phyloP scores from a whole-genome alignment of 768 basidiomycete genomes.

The Boletus insuetus region DNA sequence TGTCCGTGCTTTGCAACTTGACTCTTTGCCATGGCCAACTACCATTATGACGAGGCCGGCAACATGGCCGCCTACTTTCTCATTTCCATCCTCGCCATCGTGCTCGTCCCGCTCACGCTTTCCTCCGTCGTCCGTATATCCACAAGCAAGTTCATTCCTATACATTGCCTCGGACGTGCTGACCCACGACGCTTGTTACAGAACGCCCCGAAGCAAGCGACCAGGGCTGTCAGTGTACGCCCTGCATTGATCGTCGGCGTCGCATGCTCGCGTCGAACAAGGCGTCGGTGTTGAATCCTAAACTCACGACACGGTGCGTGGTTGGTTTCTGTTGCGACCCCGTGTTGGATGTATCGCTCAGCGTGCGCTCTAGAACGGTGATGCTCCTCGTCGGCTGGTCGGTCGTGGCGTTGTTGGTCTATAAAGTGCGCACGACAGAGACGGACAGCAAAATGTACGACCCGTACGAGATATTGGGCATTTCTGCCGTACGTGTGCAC shows the following conservation, averaged over 20 bases:
- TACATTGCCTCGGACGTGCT: background rate
- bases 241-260: constrained; percentile 56
- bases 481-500: constrained; percentile 43
- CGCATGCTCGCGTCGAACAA: constrained; percentile 39
- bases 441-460: constrained; percentile 77
- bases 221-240: constrained; percentile 58
- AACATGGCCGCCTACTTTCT: constrained; percentile 89
- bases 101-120: constrained; percentile 77
- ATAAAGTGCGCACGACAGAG: constrained; percentile 54
- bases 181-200: constrained; percentile 21
- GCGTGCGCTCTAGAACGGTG: constrained; percentile 43
- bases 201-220: constrained; percentile 32
- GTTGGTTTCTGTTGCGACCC: background rate
- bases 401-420: constrained; percentile 62
- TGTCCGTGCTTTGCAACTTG: too few species aligned
- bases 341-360: background rate
- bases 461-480: constrained; percentile 91
- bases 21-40: constrained; percentile 55
- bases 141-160: too few species aligned
- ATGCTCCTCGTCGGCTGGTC: constrained; percentile 73
- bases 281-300: constrained; percentile 50
- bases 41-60: constrained; percentile 84
- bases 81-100: constrained; percentile 81
- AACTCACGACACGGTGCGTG: constrained; percentile 50
- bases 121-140: constrained; percentile 39